A percentile compares a stretch with the other conserved stretches of the same genome.
phyloP scores from a whole-genome alignment of 805 yeast genomes.

The Yamadazyma ubonensis region DNA sequence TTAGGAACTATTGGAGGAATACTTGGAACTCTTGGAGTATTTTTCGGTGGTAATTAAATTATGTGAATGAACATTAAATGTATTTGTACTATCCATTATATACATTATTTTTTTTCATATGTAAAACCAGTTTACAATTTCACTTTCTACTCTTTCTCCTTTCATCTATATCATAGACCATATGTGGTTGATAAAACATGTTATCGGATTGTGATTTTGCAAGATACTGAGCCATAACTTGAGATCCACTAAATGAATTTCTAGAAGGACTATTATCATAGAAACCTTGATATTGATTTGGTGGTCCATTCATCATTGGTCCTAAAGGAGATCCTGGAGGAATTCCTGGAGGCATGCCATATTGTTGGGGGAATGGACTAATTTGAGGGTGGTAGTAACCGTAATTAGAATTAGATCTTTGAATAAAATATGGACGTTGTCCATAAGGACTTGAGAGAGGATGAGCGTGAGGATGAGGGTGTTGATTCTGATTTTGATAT shows the following conservation, averaged over 20 bases:
- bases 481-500: slow-evolving; percentile 10
- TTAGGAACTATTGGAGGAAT: slow-evolving; percentile 3
- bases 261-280: slow-evolving; percentile 9
- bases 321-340: slow-evolving; percentile 15
- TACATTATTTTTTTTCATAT: neutral
- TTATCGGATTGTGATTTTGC: slow-evolving; percentile 66
- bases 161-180: slow-evolving; percentile 16
- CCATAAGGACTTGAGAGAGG: slow-evolving; percentile 13
- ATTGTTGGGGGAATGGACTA: slow-evolving; percentile 10
- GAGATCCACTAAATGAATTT: slow-evolving; percentile 51
- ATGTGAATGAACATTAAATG: neutral
- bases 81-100: neutral
- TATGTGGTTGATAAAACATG: slow-evolving; percentile 43
- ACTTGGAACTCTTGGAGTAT: slow-evolving; percentile 8
- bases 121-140: slow-evolving; percentile 12
- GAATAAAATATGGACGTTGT: slow-evolving; percentile 5
- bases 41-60: neutral
- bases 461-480: slow-evolving; percentile 13
- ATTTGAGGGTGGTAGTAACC: slow-evolving; percentile 10
- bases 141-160: slow-evolving; percentile 9
- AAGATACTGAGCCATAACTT: slow-evolving; percentile 75
- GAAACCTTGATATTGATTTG: slow-evolving; percentile 7
- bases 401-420: slow-evolving; percentile 10
- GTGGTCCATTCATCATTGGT: too few relatives aligned
- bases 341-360: slow-evolving; percentile 3